Conservation (phyloP, 2,329 filamentous ascomycete species). For the Penicillium sp. region DNA sequence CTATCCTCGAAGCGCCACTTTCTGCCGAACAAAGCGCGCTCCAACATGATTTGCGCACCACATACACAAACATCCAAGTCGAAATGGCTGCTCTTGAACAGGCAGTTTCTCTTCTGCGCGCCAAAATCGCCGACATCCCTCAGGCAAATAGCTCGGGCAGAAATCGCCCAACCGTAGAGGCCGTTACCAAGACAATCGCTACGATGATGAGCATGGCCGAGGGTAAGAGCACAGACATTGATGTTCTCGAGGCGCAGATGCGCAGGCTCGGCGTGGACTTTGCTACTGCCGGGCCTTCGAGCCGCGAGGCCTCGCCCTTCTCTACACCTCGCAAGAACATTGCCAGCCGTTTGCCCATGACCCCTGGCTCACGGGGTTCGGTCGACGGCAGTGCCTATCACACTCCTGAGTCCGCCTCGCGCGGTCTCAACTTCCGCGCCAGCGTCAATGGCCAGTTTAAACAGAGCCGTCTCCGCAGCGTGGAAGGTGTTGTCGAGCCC, state of each 20-base stretch:
- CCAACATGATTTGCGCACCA: constrained; percentile 76
- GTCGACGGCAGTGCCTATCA: constrained; percentile 41
- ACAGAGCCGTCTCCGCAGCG: constrained; percentile 33
- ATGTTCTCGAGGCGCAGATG: constrained; percentile 84
- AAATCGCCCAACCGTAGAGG: constrained; percentile 79
- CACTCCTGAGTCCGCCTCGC: constrained; percentile 41
- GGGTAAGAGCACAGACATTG: constrained; percentile 85
- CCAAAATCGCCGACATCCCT: constrained; percentile 64
- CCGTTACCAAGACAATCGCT: constrained; percentile 82
- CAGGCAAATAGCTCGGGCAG: constrained; percentile 49
- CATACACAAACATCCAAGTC: constrained; percentile 72
- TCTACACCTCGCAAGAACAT: constrained; percentile 36
- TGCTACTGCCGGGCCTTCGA: constrained; percentile 22
- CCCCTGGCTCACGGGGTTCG: constrained; percentile 40
- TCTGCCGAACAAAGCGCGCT: constrained; percentile 79
- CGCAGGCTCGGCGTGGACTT: constrained; percentile 62
- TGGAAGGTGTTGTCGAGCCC: constrained; percentile 29
- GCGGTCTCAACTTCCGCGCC: constrained; percentile 33
- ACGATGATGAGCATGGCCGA: constrained; percentile 94
- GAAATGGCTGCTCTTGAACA: constrained; percentile 78
- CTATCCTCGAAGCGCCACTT: constrained; percentile 69
- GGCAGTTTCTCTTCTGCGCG: constrained; percentile 72
- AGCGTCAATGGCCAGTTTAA: constrained; percentile 38
- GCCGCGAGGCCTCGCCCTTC: constrained; percentile 41
- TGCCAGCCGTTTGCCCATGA: constrained; percentile 33